phyloP scores from a whole-genome alignment of 108 stramenopile genomes.

The Bacterosira constricta region DNA sequence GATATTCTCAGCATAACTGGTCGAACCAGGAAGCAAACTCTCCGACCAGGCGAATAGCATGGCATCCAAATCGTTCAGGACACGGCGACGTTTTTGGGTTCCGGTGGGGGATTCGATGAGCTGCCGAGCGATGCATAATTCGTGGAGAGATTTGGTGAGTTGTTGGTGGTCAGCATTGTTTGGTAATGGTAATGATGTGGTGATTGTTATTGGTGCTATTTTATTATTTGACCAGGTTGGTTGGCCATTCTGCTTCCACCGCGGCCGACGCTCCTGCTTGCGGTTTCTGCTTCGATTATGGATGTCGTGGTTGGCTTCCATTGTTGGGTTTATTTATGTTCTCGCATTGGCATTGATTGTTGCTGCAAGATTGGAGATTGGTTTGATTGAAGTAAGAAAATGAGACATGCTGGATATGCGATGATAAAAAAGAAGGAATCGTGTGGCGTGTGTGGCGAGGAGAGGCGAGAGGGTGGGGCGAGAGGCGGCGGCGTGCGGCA shows the following conservation, averaged over 20 bases:
- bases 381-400: too few relatives aligned
- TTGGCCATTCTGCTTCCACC: neutral
- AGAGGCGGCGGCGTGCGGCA: too few relatives aligned
- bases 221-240: neutral
- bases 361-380: too few relatives aligned
- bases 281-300: conserved; percentile 42
- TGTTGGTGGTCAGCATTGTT: conserved; percentile 1
- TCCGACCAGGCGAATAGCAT: conserved; percentile 37
- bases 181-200: neutral
- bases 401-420: too few relatives aligned
- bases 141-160: conserved; percentile 31
- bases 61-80: conserved; percentile 28
- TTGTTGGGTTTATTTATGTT: neutral
- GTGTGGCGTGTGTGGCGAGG: too few relatives aligned
- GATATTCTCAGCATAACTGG: too few relatives aligned
- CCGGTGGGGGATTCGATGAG: conserved; percentile 34
- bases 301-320: conserved; percentile 13
- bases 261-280: conserved; percentile 2
- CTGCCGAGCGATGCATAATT: conserved; percentile 14
- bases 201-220: neutral
- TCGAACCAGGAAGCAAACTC: too few relatives aligned
- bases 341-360: too few relatives aligned
- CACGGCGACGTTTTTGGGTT: conserved; percentile 30
- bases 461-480: too few relatives aligned
- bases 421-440: too few relatives aligned